A percentile compares a stretch with the other conserved stretches of the same genome.
Evolutionary conservation across 192 early-diverging fungal species (phyloP).

Genomic region (Backusella liffmaniae): DNA sequence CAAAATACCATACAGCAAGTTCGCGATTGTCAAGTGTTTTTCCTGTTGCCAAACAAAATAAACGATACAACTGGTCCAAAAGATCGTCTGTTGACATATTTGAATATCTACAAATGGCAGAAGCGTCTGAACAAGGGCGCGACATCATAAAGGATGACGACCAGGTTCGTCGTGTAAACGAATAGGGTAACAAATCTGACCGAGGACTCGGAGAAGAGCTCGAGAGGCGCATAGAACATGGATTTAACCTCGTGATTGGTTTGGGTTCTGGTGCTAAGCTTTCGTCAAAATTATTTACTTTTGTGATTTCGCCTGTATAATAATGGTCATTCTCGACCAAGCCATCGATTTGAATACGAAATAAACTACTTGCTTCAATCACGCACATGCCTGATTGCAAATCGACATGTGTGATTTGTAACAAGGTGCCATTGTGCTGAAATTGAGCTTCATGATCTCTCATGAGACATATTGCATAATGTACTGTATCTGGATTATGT

Average conservation of each 20-base stretch:
- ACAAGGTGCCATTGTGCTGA: conserved; percentile 45
- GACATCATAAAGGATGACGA: background rate
- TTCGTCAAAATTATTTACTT: conserved; percentile 37
- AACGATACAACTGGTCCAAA: background rate
- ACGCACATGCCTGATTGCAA: conserved; percentile 45
- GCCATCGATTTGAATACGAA: conserved; percentile 38
- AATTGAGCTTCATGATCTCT: conserved; percentile 22
- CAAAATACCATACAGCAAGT: background rate
- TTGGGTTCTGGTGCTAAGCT: background rate
- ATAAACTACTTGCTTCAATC: conserved; percentile 46
- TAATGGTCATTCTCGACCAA: conserved; percentile 40
- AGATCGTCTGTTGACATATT: background rate
- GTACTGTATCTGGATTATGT: conserved; percentile 23
- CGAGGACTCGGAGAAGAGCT: background rate
- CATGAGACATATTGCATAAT: conserved; percentile 48
- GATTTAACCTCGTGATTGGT: background rate
- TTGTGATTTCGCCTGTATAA: conserved; percentile 42
- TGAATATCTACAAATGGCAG: background rate
- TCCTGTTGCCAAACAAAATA: background rate
- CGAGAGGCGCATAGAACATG: background rate
- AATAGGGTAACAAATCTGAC: background rate
- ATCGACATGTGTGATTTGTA: conserved; percentile 43
- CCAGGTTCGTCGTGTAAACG: background rate
- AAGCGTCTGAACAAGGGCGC: background rate
- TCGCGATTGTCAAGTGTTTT: background rate